A percentile compares a stretch with the other conserved stretches of the same genome.
Evolutionary conservation across 2,329 filamentous ascomycete species (phyloP).

Genomic region (Ceratocystiopsis brevicomis): DNA sequence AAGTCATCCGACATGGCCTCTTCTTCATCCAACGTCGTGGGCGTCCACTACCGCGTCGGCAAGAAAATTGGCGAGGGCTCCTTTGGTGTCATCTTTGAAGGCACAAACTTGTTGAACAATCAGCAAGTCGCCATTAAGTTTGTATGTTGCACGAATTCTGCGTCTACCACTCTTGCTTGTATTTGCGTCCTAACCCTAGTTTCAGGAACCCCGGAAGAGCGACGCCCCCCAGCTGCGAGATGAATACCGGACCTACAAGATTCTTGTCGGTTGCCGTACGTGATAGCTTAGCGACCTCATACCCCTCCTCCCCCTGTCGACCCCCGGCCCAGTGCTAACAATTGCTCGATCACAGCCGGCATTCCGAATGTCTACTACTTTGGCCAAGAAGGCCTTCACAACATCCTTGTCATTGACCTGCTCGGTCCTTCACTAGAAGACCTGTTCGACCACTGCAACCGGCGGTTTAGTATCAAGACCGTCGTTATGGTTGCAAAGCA

Average conservation of each 20-base stretch:
- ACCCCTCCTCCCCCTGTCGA: not conserved
- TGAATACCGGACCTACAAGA: constrained; percentile 99
- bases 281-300: constrained; percentile 14
- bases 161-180: too few species aligned
- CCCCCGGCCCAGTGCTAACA: not conserved
- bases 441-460: constrained; percentile 91
- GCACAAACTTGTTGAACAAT: constrained; percentile 95
- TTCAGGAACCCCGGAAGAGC: constrained; percentile 92
- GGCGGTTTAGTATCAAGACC: constrained; percentile 90
- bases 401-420: constrained; percentile 94
- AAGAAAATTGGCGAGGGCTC: constrained; percentile 99
- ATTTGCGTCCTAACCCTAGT: not conserved
- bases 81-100: constrained; percentile 97
- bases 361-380: constrained; percentile 99
- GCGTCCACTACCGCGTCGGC: constrained; percentile 94
- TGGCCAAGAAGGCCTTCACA: constrained; percentile 93
- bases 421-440: constrained; percentile 90
- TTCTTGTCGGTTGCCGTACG: constrained; percentile 96
- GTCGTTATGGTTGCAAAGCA: constrained; percentile 99
- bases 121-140: constrained; percentile 99
- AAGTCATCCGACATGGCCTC: constrained; percentile 44
- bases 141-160: constrained; percentile 33
- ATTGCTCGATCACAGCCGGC: constrained; percentile 42
- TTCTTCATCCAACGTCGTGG: constrained; percentile 89
- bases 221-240: constrained; percentile 94